Percentiles rank a stretch among this genome's conserved stretches.
These are phyloP conservation scores for Fusarium longipes DNA, from an alignment of 2,329 filamentous ascomycete species.

Conservation along the genomic window DNA sequence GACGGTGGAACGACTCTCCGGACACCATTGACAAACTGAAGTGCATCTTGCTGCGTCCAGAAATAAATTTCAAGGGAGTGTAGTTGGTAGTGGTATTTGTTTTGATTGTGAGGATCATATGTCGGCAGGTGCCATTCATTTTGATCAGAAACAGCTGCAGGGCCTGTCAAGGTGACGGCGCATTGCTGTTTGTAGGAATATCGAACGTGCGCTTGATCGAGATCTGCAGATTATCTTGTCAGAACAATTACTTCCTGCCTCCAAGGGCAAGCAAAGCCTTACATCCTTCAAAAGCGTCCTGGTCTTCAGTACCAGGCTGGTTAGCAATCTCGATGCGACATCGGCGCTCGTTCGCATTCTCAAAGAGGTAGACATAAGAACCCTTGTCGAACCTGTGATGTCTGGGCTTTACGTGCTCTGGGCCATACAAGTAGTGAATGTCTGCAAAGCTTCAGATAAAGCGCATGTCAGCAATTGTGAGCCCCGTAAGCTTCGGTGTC, in stretches of 20 bases:
- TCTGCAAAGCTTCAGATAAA: constrained; percentile 72
- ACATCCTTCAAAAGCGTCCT: constrained; percentile 84
- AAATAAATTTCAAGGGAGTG: constrained; percentile 83
- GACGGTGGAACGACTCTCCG: constrained; percentile 70
- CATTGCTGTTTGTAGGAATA: constrained; percentile 82
- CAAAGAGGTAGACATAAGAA: constrained; percentile 84
- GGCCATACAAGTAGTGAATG: constrained; percentile 81
- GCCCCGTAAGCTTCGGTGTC: neutral
- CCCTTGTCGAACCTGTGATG: constrained; percentile 85
- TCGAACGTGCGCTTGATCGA: constrained; percentile 72
- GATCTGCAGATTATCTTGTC: constrained; percentile 57
- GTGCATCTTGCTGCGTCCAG: constrained; percentile 78
- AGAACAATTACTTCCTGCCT: constrained; percentile 12
- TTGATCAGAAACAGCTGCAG: constrained; percentile 60
- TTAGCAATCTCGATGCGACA: constrained; percentile 83
- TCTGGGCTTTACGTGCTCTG: constrained; percentile 73
- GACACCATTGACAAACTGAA: constrained; percentile 75
- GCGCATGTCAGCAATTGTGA: constrained; percentile 18
- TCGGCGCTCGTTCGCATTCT: constrained; percentile 73
- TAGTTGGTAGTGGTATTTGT: constrained; percentile 82
- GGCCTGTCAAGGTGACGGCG: constrained; percentile 74
- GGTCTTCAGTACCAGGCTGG: constrained; percentile 76
- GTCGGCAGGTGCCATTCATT: constrained; percentile 81
- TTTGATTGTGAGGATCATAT: constrained; percentile 77
- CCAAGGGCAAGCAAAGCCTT: constrained; percentile 51